Percentiles rank a stretch among this genome's conserved stretches.
These are phyloP conservation scores for Coniella lustricola DNA, from an alignment of 2,329 filamentous ascomycete genomes.

Conservation along the genomic window DNA sequence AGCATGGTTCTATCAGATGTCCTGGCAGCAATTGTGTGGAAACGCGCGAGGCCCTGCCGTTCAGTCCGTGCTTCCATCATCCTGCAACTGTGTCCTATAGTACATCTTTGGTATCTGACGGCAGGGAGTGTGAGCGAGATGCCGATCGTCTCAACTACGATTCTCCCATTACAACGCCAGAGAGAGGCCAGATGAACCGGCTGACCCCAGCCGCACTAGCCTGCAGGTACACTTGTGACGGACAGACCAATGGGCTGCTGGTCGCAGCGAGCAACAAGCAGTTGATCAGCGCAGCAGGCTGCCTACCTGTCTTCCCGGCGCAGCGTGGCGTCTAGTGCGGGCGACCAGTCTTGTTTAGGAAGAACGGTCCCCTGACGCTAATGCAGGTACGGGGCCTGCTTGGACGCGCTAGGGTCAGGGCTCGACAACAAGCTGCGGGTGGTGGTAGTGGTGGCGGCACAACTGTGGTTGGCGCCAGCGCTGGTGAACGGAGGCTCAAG, in stretches of 20 bases:
- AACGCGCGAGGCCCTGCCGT: too few species aligned
- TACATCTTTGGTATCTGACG: not conserved
- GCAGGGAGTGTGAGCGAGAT: not conserved
- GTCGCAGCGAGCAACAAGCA: constrained; percentile 1
- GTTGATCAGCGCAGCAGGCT: not conserved
- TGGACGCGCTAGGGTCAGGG: constrained; percentile 7
- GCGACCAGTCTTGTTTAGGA: constrained; percentile 15
- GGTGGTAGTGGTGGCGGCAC: not conserved
- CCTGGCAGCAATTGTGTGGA: too few species aligned
- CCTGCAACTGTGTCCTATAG: not conserved
- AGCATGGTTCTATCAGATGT: too few species aligned
- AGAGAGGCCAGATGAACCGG: not conserved
- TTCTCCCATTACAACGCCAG: not conserved
- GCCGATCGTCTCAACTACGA: not conserved
- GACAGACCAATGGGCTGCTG: constrained; percentile 5
- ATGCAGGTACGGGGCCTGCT: constrained; percentile 16
- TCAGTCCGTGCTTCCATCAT: not conserved
- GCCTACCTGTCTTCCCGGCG: constrained; percentile 1
- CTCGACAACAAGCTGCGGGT: not conserved
- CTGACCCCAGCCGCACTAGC: not conserved
- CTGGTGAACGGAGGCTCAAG: not conserved
- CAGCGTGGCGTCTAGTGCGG: constrained; percentile 11
- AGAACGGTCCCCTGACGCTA: constrained; percentile 18
- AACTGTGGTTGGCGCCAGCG: not conserved
- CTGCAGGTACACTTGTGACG: constrained; percentile 1